phyloP scores from a whole-genome alignment of 345 rosid species.

The Eucalyptus regnans region DNA sequence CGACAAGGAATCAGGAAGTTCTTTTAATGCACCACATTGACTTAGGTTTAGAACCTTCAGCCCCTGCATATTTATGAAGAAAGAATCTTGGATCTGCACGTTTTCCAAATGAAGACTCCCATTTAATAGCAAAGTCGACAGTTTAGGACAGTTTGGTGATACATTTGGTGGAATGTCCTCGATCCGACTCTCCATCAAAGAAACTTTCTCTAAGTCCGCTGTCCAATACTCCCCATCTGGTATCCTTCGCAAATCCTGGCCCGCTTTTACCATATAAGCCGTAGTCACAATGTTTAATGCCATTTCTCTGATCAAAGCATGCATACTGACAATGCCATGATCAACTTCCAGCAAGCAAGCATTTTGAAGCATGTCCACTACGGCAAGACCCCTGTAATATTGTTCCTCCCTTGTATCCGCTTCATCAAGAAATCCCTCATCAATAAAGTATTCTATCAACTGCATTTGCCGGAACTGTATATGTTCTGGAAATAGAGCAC shows the following conservation, averaged over 20 bases:
- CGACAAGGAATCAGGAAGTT: slow-evolving; percentile 2
- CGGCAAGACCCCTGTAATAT: not conserved
- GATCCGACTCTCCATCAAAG: not conserved
- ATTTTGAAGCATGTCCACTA: slow-evolving; percentile 7
- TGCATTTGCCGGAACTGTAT: not conserved
- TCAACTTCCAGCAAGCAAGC: not conserved
- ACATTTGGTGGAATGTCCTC: not conserved
- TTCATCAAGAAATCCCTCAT: slow-evolving; percentile 4
- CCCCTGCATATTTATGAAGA: not conserved
- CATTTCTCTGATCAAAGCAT: not conserved
- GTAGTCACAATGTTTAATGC: not conserved
- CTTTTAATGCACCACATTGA: not conserved
- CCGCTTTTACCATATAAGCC: not conserved
- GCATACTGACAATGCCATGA: no score
- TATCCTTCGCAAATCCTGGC: not conserved
- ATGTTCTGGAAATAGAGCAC: slow-evolving; percentile 9
- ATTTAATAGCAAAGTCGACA: not conserved
- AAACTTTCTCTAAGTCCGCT: not conserved
- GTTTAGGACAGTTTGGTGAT: not conserved
- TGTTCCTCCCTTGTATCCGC: not conserved
- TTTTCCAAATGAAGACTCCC: not conserved
- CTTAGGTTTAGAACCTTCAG: not conserved
- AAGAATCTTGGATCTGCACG: not conserved
- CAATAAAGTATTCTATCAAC: slow-evolving; percentile 3
- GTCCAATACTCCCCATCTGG: not conserved